phyloP scores from a whole-genome alignment of 1,284 basidiomycete species.

The Leccinum solheimii region DNA sequence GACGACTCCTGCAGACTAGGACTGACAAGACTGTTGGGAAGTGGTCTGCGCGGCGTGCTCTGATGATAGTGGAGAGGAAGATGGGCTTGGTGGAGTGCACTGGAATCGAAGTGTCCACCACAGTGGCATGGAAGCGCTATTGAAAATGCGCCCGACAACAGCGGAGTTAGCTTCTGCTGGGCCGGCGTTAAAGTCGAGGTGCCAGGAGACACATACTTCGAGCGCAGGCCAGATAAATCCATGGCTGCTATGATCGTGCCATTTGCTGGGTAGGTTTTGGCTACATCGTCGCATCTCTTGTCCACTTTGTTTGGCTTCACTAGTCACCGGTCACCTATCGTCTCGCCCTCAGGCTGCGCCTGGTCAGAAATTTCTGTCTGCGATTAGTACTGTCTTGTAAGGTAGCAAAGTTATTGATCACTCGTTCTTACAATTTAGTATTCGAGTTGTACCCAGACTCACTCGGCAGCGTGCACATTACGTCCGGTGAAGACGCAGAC shows the following conservation, averaged over 20 bases:
- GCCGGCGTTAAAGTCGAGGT: slow-evolving; percentile 38
- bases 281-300: not conserved
- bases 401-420: not conserved
- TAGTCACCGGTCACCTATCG: slow-evolving; percentile 7
- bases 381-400: slow-evolving; percentile 17
- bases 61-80: slow-evolving; percentile 26
- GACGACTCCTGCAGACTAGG: slow-evolving; percentile 36
- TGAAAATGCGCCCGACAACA: slow-evolving; percentile 41
- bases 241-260: slow-evolving; percentile 16
- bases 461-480: slow-evolving; percentile 32
- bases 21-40: slow-evolving; percentile 4
- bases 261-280: slow-evolving; percentile 14
- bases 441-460: slow-evolving; percentile 32
- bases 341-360: not conserved
- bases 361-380: slow-evolving; percentile 12
- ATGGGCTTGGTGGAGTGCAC: slow-evolving; percentile 26
- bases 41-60: slow-evolving; percentile 34
- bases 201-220: slow-evolving; percentile 39
- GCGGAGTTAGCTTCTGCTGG: slow-evolving; percentile 30
- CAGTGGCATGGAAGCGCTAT: slow-evolving; percentile 40
- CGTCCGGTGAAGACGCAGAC: slow-evolving; percentile 25
- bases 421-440: not conserved
- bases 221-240: slow-evolving; percentile 25
- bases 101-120: not conserved
- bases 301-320: not conserved